Evolutionary conservation across 2,329 filamentous ascomycete species (phyloP).

Genomic region (Zarea fungicola): DNA sequence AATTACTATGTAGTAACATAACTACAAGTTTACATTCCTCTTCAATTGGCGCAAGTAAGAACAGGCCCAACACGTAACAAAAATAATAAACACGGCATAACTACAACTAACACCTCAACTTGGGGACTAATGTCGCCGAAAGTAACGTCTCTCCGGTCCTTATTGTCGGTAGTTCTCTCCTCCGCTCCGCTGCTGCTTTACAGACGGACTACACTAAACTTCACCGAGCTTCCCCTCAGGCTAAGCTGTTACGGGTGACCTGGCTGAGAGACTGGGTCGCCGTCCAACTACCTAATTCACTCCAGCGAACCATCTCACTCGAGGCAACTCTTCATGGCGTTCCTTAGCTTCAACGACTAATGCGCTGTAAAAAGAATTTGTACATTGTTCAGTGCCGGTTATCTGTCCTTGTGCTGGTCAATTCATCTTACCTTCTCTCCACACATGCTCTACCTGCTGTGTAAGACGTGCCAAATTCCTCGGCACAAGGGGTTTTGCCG

Average conservation of each 20-base stretch:
- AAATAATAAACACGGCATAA: neutral
- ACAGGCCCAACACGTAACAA: neutral
- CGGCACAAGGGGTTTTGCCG: too few species aligned
- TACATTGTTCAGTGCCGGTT: too few species aligned
- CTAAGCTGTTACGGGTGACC: neutral
- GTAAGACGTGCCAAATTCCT: too few species aligned
- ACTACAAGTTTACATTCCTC: neutral
- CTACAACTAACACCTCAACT: neutral
- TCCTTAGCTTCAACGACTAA: neutral
- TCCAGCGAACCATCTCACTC: neutral
- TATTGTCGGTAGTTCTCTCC: neutral
- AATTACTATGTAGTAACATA: neutral
- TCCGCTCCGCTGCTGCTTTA: neutral
- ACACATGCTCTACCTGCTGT: too few species aligned
- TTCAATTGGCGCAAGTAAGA: neutral
- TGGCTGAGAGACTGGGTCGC: neutral
- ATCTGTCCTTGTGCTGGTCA: too few species aligned
- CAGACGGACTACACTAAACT: too few species aligned
- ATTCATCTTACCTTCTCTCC: too few species aligned
- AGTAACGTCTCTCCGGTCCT: neutral
- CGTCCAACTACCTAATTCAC: neutral
- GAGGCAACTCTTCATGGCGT: slow-evolving; percentile 3
- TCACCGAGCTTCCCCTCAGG: neutral
- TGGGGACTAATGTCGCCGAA: neutral
- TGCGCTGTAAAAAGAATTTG: neutral